Evolutionary conservation across 2,329 filamentous ascomycete species (phyloP).

Genomic region (Aspergillaceae sp.): DNA sequence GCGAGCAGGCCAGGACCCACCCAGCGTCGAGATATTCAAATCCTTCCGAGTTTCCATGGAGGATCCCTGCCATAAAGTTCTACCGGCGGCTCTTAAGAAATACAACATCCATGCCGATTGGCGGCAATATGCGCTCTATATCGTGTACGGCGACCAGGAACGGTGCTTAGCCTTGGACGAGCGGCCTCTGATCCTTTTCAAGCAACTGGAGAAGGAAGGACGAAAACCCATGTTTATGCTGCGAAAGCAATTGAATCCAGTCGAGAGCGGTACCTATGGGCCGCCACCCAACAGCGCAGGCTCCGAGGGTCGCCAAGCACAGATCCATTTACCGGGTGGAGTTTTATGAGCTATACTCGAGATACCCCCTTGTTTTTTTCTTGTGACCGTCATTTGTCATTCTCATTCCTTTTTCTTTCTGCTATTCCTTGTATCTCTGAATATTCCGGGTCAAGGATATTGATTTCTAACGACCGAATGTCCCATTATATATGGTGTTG

Average conservation of each 20-base stretch:
- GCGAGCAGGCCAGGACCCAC: constrained; percentile 23
- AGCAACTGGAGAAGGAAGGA: constrained; percentile 92
- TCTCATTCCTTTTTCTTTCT: not conserved
- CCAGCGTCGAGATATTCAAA: constrained; percentile 89
- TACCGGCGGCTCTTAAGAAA: constrained; percentile 90
- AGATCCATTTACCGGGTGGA: constrained; percentile 26
- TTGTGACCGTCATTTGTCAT: not conserved
- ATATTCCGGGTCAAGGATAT: too few species aligned
- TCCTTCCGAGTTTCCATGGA: constrained; percentile 97
- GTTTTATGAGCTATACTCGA: constrained; percentile 17
- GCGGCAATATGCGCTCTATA: constrained; percentile 95
- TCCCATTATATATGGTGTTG: too few species aligned
- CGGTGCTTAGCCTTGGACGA: constrained; percentile 85
- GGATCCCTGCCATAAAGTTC: constrained; percentile 92
- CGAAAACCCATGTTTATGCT: constrained; percentile 99
- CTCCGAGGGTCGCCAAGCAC: constrained; percentile 21
- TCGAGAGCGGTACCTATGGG: constrained; percentile 26
- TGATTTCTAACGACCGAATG: too few species aligned
- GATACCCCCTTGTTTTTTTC: not conserved
- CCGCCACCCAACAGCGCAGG: constrained; percentile 25
- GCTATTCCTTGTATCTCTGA: not conserved
- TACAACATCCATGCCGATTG: constrained; percentile 98
- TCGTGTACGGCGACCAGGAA: constrained; percentile 98
- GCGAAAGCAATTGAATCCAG: constrained; percentile 53
- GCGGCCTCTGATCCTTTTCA: constrained; percentile 90